Conservation (phyloP, 352 stramenopile genomes). For the Pythium brachiatum region DNA sequence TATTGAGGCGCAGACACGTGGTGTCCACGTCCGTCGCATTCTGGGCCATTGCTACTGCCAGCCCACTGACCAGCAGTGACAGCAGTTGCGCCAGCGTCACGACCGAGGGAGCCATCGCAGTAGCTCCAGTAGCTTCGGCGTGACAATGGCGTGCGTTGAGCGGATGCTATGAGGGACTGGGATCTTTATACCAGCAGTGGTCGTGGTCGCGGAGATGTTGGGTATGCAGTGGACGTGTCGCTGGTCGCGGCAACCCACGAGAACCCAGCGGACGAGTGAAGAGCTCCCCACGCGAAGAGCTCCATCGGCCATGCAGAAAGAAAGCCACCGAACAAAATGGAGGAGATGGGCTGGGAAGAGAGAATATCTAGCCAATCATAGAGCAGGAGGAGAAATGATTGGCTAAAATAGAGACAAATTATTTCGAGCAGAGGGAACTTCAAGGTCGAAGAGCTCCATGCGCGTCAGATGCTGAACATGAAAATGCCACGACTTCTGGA, state of each 20-base stretch:
- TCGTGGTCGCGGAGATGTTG: no score
- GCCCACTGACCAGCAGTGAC: background rate
- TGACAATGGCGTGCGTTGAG: no score
- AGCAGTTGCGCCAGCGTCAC: background rate
- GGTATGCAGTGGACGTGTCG: background rate
- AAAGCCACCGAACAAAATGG: background rate
- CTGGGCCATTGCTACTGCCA: background rate
- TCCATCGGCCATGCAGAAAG: background rate
- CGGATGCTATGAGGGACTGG: no score
- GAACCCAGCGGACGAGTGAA: background rate
- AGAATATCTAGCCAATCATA: background rate
- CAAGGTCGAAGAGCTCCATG: background rate
- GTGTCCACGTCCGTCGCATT: slow-evolving; percentile 16
- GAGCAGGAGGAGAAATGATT: background rate
- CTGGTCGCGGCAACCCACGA: background rate
- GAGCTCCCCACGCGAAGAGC: background rate
- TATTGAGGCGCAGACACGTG: slow-evolving; percentile 33
- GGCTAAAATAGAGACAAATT: background rate
- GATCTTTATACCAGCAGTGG: no score
- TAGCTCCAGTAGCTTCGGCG: no score
- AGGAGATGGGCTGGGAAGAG: background rate
- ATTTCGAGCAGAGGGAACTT: background rate
- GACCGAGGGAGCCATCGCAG: background rate
- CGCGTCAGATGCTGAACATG: background rate
- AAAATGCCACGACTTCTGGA: no score